phyloP scores from a whole-genome alignment of 169 alveolate species.

The Babesia divergens region DNA sequence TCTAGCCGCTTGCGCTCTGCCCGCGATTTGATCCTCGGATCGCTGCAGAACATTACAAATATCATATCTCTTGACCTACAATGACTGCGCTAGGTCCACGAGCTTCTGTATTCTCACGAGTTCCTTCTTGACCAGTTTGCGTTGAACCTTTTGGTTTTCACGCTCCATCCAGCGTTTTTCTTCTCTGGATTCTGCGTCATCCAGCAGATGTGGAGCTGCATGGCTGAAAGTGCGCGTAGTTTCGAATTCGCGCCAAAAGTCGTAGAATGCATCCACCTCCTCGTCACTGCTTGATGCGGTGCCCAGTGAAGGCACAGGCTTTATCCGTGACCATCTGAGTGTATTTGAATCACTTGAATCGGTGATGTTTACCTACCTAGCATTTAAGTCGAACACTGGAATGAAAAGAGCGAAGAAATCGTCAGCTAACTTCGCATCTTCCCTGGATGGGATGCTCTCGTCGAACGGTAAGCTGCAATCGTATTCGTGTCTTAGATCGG shows the following conservation, averaged over 20 bases:
- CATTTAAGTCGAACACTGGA: constrained; percentile 71
- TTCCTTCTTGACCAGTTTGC: constrained; percentile 83
- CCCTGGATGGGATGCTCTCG: constrained; percentile 86
- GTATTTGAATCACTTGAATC: constrained; percentile 65
- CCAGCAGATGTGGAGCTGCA: constrained; percentile 86
- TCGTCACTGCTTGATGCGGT: constrained; percentile 79
- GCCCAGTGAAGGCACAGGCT: constrained; percentile 92
- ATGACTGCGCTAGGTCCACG: constrained; percentile 85
- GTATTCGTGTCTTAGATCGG: constrained; percentile 81
- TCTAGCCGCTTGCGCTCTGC: constrained; percentile 70
- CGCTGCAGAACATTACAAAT: constrained; percentile 23
- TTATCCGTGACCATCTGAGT: constrained; percentile 85
- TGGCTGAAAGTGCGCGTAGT: constrained; percentile 89
- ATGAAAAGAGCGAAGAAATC: constrained; percentile 76
- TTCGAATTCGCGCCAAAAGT: constrained; percentile 87
- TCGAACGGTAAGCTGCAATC: constrained; percentile 91
- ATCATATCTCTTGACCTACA: constrained; percentile 78
- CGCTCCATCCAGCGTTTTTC: constrained; percentile 93
- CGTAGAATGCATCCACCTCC: constrained; percentile 84
- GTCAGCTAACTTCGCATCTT: constrained; percentile 66
- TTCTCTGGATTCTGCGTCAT: constrained; percentile 89
- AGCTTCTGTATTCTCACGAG: constrained; percentile 85
- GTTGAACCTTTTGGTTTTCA: constrained; percentile 87
- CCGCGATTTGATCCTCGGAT: constrained; percentile 67
- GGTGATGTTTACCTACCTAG: constrained; percentile 23